phyloP scores from a whole-genome alignment of 225 moss, liverwort and hornwort genomes.

The Bryum argenteum region DNA sequence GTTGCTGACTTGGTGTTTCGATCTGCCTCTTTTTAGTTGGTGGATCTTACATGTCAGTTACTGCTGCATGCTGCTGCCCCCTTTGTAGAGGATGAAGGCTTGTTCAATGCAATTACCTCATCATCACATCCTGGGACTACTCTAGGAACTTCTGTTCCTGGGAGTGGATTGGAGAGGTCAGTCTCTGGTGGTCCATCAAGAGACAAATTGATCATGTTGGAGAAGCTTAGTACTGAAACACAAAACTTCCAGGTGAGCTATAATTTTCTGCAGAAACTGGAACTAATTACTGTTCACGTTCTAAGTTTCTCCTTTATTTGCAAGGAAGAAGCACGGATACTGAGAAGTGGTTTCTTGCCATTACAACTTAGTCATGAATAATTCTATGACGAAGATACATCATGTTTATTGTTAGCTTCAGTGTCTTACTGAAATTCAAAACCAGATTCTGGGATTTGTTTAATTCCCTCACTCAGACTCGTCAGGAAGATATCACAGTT shows the following conservation, averaged over 20 bases:
- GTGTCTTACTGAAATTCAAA: constrained; percentile 6
- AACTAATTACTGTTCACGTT: constrained; percentile 9
- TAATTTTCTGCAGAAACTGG: constrained; percentile 16
- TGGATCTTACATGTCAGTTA: constrained; percentile 96
- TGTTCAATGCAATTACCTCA: constrained; percentile 67
- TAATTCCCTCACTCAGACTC: constrained; percentile 7
- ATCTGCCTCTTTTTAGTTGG: constrained; percentile 70
- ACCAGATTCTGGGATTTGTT: constrained; percentile 8
- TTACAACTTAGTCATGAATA: constrained; percentile 17
- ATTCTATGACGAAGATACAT: constrained; percentile 11
- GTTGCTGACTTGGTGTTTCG: constrained; percentile 45
- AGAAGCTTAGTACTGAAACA: constrained; percentile 90
- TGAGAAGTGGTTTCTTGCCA: constrained; percentile 4
- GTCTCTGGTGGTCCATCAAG: constrained; percentile 56
- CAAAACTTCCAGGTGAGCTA: constrained; percentile 82
- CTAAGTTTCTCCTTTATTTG: constrained; percentile 10
- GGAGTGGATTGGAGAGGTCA: constrained; percentile 54
- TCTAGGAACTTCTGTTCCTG: constrained; percentile 49
- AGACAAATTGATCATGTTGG: constrained; percentile 79
- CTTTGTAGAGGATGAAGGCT: constrained; percentile 86
- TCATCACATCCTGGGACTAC: constrained; percentile 40
- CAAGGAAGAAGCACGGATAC: not conserved
- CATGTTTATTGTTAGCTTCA: constrained; percentile 16
- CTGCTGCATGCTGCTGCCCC: constrained; percentile 87
- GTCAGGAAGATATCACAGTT: constrained; percentile 10